phyloP scores from a whole-genome alignment of 495 filamentous ascomycete genomes.

The Penicillium malachiteum region DNA sequence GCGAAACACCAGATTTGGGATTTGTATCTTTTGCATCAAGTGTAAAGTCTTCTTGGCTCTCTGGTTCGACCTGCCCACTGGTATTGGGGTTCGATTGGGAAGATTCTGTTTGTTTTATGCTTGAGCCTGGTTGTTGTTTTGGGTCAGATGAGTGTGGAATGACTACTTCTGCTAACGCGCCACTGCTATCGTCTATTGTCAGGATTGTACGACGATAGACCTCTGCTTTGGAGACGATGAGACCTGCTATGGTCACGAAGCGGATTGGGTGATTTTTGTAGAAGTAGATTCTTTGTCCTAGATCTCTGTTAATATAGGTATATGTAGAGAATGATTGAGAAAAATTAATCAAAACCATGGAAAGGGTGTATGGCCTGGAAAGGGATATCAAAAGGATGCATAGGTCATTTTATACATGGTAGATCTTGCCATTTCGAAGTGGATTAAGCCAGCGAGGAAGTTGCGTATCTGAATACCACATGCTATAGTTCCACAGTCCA shows the following conservation, averaged over 20 bases:
- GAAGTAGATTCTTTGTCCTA: slow-evolving; percentile 75
- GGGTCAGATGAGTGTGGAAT: slow-evolving; percentile 23
- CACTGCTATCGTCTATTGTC: slow-evolving; percentile 84
- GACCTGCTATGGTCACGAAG: slow-evolving; percentile 75
- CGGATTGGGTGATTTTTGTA: slow-evolving; percentile 85
- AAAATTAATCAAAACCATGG: background rate
- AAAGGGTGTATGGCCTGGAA: too few species aligned
- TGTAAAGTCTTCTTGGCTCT: background rate
- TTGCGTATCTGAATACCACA: too few species aligned
- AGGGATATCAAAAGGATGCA: too few species aligned
- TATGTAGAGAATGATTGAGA: background rate
- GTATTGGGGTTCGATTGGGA: background rate
- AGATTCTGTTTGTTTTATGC: background rate
- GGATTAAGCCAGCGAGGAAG: too few species aligned
- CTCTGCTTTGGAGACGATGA: slow-evolving; percentile 74
- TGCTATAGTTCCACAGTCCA: background rate
- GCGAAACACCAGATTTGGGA: background rate
- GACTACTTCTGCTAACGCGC: slow-evolving; percentile 64
- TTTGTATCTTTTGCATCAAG: background rate
- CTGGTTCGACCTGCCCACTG: background rate
- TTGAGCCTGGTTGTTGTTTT: slow-evolving; percentile 1
- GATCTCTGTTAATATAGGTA: background rate
- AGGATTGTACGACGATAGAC: slow-evolving; percentile 58
- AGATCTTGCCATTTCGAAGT: too few species aligned
- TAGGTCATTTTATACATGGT: too few species aligned